A percentile compares a stretch with the other conserved stretches of the same genome.
These are phyloP conservation scores for Epipyxis sp. DNA, from an alignment of 108 stramenopile species.

Conservation along the genomic window DNA sequence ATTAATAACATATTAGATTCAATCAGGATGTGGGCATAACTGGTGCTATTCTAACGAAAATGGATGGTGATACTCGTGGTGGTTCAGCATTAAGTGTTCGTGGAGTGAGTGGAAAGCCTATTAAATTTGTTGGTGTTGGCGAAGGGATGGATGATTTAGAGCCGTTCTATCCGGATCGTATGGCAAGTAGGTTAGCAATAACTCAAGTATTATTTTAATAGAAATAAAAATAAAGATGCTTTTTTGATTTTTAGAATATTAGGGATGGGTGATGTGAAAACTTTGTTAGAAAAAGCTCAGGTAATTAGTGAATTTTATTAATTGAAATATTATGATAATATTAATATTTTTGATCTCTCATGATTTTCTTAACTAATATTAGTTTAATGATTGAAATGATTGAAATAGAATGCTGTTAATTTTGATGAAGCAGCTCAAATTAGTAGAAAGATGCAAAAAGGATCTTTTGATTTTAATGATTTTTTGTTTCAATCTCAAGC, in stretches of 20 bases:
- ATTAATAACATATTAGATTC: too few relatives aligned
- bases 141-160: constrained; percentile 82
- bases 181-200: constrained; percentile 58
- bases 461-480: too few relatives aligned
- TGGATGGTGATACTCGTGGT: constrained; percentile 90
- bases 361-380: too few relatives aligned
- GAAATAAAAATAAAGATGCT: too few relatives aligned
- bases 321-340: too few relatives aligned
- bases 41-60: constrained; percentile 86
- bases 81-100: constrained; percentile 87
- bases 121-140: constrained; percentile 92
- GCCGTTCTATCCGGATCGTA: constrained; percentile 93
- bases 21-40: constrained; percentile 84
- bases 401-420: too few relatives aligned
- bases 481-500: too few relatives aligned
- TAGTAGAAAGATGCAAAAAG: too few relatives aligned
- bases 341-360: too few relatives aligned
- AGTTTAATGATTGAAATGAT: too few relatives aligned
- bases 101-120: constrained; percentile 85
- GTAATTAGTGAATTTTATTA: too few relatives aligned
- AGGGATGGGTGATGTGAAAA: constrained; percentile 93
- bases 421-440: too few relatives aligned
- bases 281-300: constrained; percentile 93
- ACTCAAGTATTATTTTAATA: background rate
- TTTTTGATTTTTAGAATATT: constrained; percentile 85